A percentile compares a stretch with the other conserved stretches of the same genome.
Conservation (phyloP, 768 basidiomycete genomes). For the Amanita pseudoporphyria region DNA sequence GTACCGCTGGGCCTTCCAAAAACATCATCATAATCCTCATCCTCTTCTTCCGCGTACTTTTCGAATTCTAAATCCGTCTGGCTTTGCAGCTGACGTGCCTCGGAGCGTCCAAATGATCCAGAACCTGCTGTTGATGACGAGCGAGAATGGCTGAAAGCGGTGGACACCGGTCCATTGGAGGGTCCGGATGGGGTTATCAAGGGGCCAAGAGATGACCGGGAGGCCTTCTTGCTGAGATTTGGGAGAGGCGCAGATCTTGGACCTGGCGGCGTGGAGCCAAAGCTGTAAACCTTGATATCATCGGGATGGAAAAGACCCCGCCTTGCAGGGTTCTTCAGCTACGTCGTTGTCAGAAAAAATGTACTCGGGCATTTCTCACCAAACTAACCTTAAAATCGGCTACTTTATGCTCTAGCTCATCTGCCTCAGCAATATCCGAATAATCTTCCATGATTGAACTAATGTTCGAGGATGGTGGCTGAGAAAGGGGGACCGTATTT, state of each 20-base stretch:
- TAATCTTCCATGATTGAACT: slow-evolving; percentile 80
- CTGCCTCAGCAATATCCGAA: slow-evolving; percentile 81
- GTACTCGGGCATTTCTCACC: neutral
- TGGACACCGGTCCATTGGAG: slow-evolving; percentile 21
- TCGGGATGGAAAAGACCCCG: slow-evolving; percentile 82
- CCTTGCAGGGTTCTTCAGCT: slow-evolving; percentile 66
- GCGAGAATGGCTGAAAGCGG: slow-evolving; percentile 35
- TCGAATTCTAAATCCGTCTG: slow-evolving; percentile 50
- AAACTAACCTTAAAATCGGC: slow-evolving; percentile 67
- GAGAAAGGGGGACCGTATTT: slow-evolving; percentile 44
- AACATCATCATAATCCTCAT: slow-evolving; percentile 94
- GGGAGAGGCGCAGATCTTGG: slow-evolving; percentile 66
- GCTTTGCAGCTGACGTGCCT: slow-evolving; percentile 44
- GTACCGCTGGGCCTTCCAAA: slow-evolving; percentile 71
- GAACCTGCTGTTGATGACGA: slow-evolving; percentile 47
- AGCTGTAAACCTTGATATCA: slow-evolving; percentile 71
- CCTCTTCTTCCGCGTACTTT: slow-evolving; percentile 79
- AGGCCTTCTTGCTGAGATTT: slow-evolving; percentile 38
- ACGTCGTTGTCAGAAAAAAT: neutral
- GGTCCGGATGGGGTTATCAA: slow-evolving; percentile 20
- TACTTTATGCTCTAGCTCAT: slow-evolving; percentile 74
- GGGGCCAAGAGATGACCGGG: slow-evolving; percentile 44
- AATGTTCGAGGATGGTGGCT: slow-evolving; percentile 52
- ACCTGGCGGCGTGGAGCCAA: slow-evolving; percentile 41
- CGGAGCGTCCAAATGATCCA: slow-evolving; percentile 58